These are phyloP conservation scores for Komagataella mondaviorum DNA, from an alignment of 805 yeast genomes.

Conservation along the genomic window DNA sequence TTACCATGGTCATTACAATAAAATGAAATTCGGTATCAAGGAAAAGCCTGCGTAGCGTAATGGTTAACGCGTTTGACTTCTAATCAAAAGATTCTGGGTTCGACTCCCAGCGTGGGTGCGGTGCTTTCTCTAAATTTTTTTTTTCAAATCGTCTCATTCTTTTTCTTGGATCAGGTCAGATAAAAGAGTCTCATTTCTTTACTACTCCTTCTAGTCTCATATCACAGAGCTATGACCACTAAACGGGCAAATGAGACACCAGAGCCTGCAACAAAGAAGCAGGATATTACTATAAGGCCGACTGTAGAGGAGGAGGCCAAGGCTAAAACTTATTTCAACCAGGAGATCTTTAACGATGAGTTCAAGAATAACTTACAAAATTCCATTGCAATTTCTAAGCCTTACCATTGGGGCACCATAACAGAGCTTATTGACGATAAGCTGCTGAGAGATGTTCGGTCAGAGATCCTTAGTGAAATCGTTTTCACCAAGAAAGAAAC, in stretches of 20 bases:
- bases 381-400: slow-evolving; percentile 43
- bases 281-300: slow-evolving; percentile 13
- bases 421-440: slow-evolving; percentile 61
- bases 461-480: slow-evolving; percentile 70
- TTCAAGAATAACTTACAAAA: slow-evolving; percentile 25
- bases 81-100: slow-evolving; percentile 55
- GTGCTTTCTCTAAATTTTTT: background rate
- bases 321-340: slow-evolving; percentile 17
- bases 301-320: slow-evolving; percentile 18
- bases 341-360: slow-evolving; percentile 19
- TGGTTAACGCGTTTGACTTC: slow-evolving; percentile 59
- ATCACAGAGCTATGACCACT: background rate
- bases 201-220: background rate
- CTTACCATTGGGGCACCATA: slow-evolving; percentile 87
- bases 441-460: slow-evolving; percentile 64
- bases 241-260: background rate
- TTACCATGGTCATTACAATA: too few species aligned
- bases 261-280: background rate
- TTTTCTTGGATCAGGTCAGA: background rate
- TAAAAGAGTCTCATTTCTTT: background rate
- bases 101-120: slow-evolving; percentile 38
- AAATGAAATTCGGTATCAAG: background rate
- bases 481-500: slow-evolving; percentile 94
- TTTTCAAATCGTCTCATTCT: background rate
- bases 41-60: slow-evolving; percentile 31